phyloP scores from a whole-genome alignment of 2,329 filamentous ascomycete species.

The Neopestalotiopsis sp. region DNA sequence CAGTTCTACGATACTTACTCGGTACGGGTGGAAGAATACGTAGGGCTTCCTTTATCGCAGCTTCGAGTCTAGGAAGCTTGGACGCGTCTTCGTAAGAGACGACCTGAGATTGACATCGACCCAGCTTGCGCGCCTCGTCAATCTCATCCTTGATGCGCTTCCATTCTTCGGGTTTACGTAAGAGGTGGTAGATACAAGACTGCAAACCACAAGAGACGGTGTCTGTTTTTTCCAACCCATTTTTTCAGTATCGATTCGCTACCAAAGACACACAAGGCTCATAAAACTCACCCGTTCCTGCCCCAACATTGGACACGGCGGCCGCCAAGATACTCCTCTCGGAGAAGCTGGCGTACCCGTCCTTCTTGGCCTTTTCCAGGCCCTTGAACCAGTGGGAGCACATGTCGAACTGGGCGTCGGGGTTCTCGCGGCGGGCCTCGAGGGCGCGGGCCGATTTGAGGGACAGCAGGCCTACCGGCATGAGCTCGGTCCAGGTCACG shows the following conservation, averaged over 20 bases:
- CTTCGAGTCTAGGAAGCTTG: neutral
- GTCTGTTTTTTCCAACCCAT: neutral
- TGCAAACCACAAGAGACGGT: conserved; percentile 8
- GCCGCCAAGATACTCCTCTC: conserved; percentile 15
- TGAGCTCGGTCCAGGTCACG: conserved; percentile 30
- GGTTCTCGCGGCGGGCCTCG: neutral
- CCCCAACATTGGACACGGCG: conserved; percentile 18
- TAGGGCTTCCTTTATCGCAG: neutral
- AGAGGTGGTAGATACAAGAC: neutral
- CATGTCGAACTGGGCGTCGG: neutral
- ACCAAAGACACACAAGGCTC: neutral
- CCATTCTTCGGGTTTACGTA: neutral
- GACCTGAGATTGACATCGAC: neutral
- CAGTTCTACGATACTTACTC: neutral
- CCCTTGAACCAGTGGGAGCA: neutral
- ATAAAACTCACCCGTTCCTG: neutral
- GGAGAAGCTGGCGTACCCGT: neutral
- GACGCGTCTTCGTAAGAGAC: neutral
- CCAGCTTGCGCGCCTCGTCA: neutral
- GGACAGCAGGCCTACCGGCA: conserved; percentile 34
- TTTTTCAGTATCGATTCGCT: neutral
- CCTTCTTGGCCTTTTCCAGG: neutral
- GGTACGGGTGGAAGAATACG: neutral
- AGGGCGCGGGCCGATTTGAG: conserved; percentile 8
- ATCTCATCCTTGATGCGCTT: conserved; percentile 10